Evolutionary conservation across 192 early-diverging fungal genomes (phyloP).

Genomic region (Podila minutissima): DNA sequence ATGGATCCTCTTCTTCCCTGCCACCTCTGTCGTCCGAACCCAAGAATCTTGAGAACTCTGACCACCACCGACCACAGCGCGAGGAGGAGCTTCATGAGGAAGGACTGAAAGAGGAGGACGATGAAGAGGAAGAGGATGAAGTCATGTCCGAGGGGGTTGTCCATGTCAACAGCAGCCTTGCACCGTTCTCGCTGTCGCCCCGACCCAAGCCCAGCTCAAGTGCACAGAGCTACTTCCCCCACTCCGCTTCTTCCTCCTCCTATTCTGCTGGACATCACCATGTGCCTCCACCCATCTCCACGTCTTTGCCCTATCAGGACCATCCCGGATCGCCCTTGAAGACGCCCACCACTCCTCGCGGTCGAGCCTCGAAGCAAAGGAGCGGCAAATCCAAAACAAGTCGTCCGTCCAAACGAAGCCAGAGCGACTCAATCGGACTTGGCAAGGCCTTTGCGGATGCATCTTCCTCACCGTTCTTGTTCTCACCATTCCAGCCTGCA

Average conservation of each 20-base stretch:
- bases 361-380: not conserved
- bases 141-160: constrained; percentile 52
- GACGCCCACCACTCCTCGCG: not conserved
- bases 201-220: constrained; percentile 1
- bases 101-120: constrained; percentile 3
- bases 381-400: constrained; percentile 5
- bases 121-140: constrained; percentile 42
- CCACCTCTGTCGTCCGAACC: too few species aligned
- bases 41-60: not conserved
- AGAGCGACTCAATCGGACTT: constrained; percentile 13
- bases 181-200: constrained; percentile 11
- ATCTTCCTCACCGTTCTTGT: constrained; percentile 25
- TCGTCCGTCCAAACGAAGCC: constrained; percentile 30
- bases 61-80: not conserved
- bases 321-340: not conserved
- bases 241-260: not conserved
- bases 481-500: constrained; percentile 34
- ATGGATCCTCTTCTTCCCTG: too few species aligned
- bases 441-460: constrained; percentile 17
- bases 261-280: constrained; percentile 5
- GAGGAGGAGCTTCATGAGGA: not conserved
- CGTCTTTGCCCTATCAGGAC: constrained; percentile 8
- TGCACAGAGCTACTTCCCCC: not conserved
- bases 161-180: constrained; percentile 21
- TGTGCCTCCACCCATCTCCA: constrained; percentile 19